Evolutionary conservation across 805 yeast genomes (phyloP), one percentile per base, ranked within the genome.

Genomic region (Saturnispora besseyi): DNA sequence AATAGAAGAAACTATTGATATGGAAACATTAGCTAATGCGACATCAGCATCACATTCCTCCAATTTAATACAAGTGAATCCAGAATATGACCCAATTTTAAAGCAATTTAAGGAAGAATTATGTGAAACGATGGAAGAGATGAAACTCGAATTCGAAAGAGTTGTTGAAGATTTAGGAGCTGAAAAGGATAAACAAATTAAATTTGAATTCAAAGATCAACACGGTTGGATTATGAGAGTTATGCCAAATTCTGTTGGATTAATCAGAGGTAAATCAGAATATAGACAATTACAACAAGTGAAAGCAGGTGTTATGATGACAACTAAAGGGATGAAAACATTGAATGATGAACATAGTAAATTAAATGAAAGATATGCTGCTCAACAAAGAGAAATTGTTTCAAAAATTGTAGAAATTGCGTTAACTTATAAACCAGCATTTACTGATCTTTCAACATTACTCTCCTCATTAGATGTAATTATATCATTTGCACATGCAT

Each of bases 161-260:
- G 81, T 81, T 3, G 87, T 84, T 2, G 86, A 82, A 32, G 93
- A 84, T 56, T 74, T 93, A 34, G 77, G 78, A 12, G 79, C 89
- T 66, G 98, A 90, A 52, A 73, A 84, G 3, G 96, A 87, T 51
- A 88, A 89, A 69, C 89, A 89, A 64, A 74, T 93, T 55, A 93
- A 93, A 64, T 68, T 93, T 45, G 99, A 93, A 63, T 79, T 84
- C 49, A 96, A 91, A 62, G 85, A 77, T 54, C 79, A 77, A 28
- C 95, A 87, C 64, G 97, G 97, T 21, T 90, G 96, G 95, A 88
- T 96, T 64, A 79, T 91, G 75, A 75, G 98, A 57, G 77, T 93
- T 22, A 93, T 99, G 1, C 78, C 99, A 64, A 82, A 79, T 50
- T 98, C 93, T 60, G 90, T 96, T 2, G 73, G 84, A 10, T 82